Percentiles rank a stretch among this genome's conserved stretches.
Evolutionary conservation across 1,284 basidiomycete genomes (phyloP).

Genomic region (Ceratobasidium theobromae): DNA sequence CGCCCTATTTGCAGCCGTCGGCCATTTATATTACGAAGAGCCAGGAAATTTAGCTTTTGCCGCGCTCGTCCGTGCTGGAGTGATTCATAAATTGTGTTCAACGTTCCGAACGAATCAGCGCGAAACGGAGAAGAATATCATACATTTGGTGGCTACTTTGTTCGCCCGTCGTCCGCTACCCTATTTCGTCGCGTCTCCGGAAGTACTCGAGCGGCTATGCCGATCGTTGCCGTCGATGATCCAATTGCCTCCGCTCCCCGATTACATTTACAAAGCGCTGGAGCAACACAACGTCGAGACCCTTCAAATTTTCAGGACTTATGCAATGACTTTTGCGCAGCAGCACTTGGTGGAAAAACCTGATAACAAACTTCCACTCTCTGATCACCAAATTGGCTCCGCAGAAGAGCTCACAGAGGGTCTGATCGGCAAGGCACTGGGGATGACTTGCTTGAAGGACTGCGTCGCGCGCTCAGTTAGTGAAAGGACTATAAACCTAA

Average conservation of each 20-base stretch:
- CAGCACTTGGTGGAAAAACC: slow-evolving; percentile 47
- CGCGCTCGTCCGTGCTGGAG: slow-evolving; percentile 56
- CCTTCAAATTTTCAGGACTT: slow-evolving; percentile 55
- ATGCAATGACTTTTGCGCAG: slow-evolving; percentile 53
- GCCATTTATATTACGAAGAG: slow-evolving; percentile 60
- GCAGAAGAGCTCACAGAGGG: not conserved
- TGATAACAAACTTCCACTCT: slow-evolving; percentile 52
- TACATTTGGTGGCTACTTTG: slow-evolving; percentile 59
- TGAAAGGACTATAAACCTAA: no score
- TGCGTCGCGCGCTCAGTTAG: slow-evolving; percentile 46
- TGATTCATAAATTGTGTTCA: slow-evolving; percentile 58
- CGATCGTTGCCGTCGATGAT: slow-evolving; percentile 58
- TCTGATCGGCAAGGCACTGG: not conserved
- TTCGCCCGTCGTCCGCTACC: slow-evolving; percentile 60
- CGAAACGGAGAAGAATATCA: slow-evolving; percentile 52
- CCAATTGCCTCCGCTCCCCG: slow-evolving; percentile 54
- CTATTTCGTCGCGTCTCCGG: slow-evolving; percentile 46
- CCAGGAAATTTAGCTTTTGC: slow-evolving; percentile 68
- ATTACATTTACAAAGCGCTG: slow-evolving; percentile 48
- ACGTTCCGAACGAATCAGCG: slow-evolving; percentile 42
- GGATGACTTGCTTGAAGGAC: slow-evolving; percentile 41
- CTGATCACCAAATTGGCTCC: not conserved
- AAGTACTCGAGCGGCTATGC: slow-evolving; percentile 45
- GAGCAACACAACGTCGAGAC: slow-evolving; percentile 54
- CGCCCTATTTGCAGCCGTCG: slow-evolving; percentile 40